Evolutionary conservation across 352 stramenopile species (phyloP), one percentile per base, ranked within the genome.

Genomic region (Phytophthora quininea): DNA sequence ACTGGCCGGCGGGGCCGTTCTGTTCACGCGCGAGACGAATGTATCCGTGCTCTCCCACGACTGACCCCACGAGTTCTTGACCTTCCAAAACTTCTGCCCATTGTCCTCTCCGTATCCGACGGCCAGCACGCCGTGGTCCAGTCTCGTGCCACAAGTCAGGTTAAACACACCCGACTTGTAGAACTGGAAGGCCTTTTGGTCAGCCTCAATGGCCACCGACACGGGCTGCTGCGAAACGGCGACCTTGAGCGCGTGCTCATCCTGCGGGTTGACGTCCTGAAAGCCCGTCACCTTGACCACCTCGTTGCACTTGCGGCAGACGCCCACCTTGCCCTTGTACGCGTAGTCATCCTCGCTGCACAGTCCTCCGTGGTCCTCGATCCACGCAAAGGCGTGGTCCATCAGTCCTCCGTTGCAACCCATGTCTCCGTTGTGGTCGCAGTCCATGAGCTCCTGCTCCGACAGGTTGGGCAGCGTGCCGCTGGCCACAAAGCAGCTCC

Each of bases 401-500:
- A 99, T 99, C 12, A 99, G 76, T 31, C 97, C 98, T 30, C 97
- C 98, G 63, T 96, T 97, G 85, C 98, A 99, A 58, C 97, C 97
- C 74, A 97, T 89, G 83, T 99, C 95, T 54, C 91, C 88, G 67
- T 93, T 92, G 64, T 95, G 56, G 72, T 99, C 97, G 68, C 98
- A 99, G 82, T 98, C 96, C 45, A 99, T 89, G 24, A 99, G 91
- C 64, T 99, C 88, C 79, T 99, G 98, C 78, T 99, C 98, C 40
- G 95, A 99, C 27, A 99, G 79, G 48, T 78, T 91, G 3, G 91
- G 60, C 2, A 99, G 87, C 62, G 95, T 89, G 37, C 91, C 91
- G 46, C 75, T 98, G 15, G 97, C 79, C 24, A 99, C 86, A 57
- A 96, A 99, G 97, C 82, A 14, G 94, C 96, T n/a, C 97, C 97